Conservation (phyloP, 805 yeast genomes). For the Ogataea chonburiensis region DNA sequence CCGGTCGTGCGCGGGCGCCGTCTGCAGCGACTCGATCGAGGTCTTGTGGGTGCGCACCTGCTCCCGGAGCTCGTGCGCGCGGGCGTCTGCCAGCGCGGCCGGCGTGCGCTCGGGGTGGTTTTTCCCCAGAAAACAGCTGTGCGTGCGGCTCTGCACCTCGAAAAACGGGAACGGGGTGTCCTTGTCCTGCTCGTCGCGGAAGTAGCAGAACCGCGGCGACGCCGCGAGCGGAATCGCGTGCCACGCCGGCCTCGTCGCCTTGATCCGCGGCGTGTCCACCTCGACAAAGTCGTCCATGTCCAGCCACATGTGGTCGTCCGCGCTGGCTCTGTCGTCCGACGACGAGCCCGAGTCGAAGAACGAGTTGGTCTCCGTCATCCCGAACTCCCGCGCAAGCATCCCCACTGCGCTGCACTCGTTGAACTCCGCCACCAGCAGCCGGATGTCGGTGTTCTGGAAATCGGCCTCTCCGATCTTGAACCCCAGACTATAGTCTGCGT, state of each 20-base stretch:
- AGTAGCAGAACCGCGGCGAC: slow-evolving; percentile 61
- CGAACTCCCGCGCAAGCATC: slow-evolving; percentile 36
- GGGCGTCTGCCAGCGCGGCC: slow-evolving; percentile 39
- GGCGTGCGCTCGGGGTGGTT: slow-evolving; percentile 59
- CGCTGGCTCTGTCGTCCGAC: slow-evolving; percentile 14
- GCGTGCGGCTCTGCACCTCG: slow-evolving; percentile 51
- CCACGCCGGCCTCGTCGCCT: slow-evolving; percentile 40
- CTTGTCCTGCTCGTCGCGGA: slow-evolving; percentile 48
- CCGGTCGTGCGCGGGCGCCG: slow-evolving; percentile 5
- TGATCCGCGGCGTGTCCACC: slow-evolving; percentile 49
- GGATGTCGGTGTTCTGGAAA: slow-evolving; percentile 62
- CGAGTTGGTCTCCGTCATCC: slow-evolving; percentile 22
- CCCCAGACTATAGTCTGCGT: slow-evolving; percentile 51
- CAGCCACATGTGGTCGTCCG: slow-evolving; percentile 49
- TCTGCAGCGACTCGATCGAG: slow-evolving; percentile 23
- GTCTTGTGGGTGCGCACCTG: slow-evolving; percentile 35
- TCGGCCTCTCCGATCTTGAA: slow-evolving; percentile 72
- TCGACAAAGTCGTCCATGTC: slow-evolving; percentile 78
- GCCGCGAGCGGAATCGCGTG: slow-evolving; percentile 49
- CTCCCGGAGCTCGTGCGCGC: slow-evolving; percentile 40
- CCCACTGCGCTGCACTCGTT: slow-evolving; percentile 52
- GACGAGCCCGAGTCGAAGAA: slow-evolving; percentile 24
- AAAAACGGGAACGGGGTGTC: slow-evolving; percentile 59
- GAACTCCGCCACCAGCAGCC: slow-evolving; percentile 64
- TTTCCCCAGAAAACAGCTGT: slow-evolving; percentile 58